Evolutionary conservation across 495 filamentous ascomycete species (phyloP).

Genomic region (Trichocladium uniseriatum): DNA sequence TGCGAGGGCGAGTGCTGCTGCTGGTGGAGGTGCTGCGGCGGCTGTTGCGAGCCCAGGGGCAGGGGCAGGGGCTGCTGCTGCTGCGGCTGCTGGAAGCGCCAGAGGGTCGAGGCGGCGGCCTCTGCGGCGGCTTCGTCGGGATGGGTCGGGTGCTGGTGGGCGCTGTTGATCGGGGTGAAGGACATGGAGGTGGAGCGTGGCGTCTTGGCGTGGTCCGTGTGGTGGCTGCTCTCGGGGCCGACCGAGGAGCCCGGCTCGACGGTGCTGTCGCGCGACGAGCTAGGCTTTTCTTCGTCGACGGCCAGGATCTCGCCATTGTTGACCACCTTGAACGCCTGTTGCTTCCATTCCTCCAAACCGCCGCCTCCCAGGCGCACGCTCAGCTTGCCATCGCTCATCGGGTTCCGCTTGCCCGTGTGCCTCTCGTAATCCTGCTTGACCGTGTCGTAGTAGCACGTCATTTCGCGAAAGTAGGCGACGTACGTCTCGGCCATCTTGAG

Average conservation of each 20-base stretch:
- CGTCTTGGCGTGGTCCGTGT: constrained; percentile 18
- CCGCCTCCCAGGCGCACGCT: constrained; percentile 47
- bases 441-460: constrained; percentile 57
- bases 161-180: constrained; percentile 45
- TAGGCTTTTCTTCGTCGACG: constrained; percentile 24
- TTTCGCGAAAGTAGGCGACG: constrained; percentile 55
- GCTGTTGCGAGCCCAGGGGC: background rate
- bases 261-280: constrained; percentile 25
- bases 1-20: constrained; percentile 3
- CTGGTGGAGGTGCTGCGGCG: background rate
- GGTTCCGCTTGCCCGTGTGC: constrained; percentile 20
- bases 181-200: constrained; percentile 27
- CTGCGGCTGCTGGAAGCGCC: constrained; percentile 6
- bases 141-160: constrained; percentile 17
- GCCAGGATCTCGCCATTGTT: constrained; percentile 34
- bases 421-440: constrained; percentile 51
- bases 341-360: constrained; percentile 64
- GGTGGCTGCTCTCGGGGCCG: constrained; percentile 16
- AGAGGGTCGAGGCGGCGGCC: constrained; percentile 11
- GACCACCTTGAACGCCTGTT: constrained; percentile 26
- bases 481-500: constrained; percentile 65
- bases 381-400: constrained; percentile 19
- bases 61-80: background rate
- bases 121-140: constrained; percentile 5
- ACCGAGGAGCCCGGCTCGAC: constrained; percentile 21